Evolutionary conservation across 2,329 filamentous ascomycete species (phyloP), one percentile per base, ranked within the genome.

Genomic region (Tympanopsis confertula): DNA sequence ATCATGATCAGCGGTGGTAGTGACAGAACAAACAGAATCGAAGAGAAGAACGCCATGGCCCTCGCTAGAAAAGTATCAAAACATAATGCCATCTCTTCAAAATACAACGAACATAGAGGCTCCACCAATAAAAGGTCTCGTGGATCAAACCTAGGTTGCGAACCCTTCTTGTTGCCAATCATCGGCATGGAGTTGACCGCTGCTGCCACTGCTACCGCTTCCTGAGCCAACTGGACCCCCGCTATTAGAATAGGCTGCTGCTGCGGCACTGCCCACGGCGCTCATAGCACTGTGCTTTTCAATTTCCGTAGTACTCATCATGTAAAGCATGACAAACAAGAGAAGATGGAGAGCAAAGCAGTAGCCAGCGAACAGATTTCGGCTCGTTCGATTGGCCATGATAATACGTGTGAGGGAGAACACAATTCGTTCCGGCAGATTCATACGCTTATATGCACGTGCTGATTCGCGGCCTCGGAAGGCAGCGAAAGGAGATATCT

Each of bases 391-490:
- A 35, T 87, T 94, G 37, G 88, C 86, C 44, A 98, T 68, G 35
- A 98, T 86, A 64, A 94, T 85, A 40, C 87, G 74, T 35, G 89
- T 94, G 38, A 95, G 71, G 22, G 87, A 88, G 59, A 94, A 94
- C 3, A 98, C 82, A 35, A 86, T 75, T 28, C 91, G 71, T 59
- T 98, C 91, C 0, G 88, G 87, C 5, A 95, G 64, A 50, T 81
- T 89, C 87, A 98, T 94, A 30, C 88, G 78, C 52, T 87, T 86
- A 58, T 94, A 88, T 1, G 89, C 91, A 35, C 93, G 71, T 5
- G 86, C 82, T 26, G 84, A 88, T 62, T 98, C 93, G 37, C 89
- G 76, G n/a, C 89, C 88, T 33, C 89, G 73, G 64, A 98, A 98
- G 3, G 87, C 87, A 19, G 89, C 88, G 56, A 98, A 98, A 0